Base-by-base conservation (phyloP, 2,329 filamentous ascomycete genomes). In the Hypoxylon sp. region DNA sequence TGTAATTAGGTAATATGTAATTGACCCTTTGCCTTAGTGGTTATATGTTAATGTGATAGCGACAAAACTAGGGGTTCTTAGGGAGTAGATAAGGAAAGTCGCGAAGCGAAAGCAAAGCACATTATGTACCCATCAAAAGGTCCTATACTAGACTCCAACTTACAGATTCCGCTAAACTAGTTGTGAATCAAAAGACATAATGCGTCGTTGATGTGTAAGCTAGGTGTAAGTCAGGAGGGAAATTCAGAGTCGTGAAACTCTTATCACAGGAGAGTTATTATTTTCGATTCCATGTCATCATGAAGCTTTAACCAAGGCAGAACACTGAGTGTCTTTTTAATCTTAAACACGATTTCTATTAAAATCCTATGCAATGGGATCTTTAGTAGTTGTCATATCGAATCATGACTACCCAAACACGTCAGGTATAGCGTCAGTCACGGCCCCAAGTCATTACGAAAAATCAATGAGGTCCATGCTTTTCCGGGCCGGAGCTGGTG, bases 401-500 rank as follows among this genome's bases (percentile, higher is more conserved):
- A 53, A 11, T 22, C 1, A 11, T 42, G n/a, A 14, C 29, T n/a
- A 11, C 24, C 24, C 9, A 54, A 42, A 29, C 13, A 50, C 31
- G 9, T 29, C n/a, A 14, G 26, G 31, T 35, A 9, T 13, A 44
- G 14, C 9, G 33, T 14, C 14, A 39, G 11, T 39, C 11, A 39
- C 22, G 22, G 24, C 17, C 19, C 22, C 33, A 19, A 33, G 10
- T 22, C 31, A 37, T 26, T 3, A n/a, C n/a, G 29, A 10, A 22
- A 33, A 46, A 8, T n/a, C 31, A 3, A 13, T 31, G 8, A 62
- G 39, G 2, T 31, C 17, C n/a, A n/a, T 37, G 37, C 31, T 51
- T 39, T 46, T 58, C 54, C 61, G 68, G 37, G 39, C 29, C 5
- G 37, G 54, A 24, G 50, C 22, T 47, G 22, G 52, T 19, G 51